Evolutionary conservation across 2,329 filamentous ascomycete genomes (phyloP), one percentile per base, ranked within the genome.

Genomic region (Daldinia sp.): DNA sequence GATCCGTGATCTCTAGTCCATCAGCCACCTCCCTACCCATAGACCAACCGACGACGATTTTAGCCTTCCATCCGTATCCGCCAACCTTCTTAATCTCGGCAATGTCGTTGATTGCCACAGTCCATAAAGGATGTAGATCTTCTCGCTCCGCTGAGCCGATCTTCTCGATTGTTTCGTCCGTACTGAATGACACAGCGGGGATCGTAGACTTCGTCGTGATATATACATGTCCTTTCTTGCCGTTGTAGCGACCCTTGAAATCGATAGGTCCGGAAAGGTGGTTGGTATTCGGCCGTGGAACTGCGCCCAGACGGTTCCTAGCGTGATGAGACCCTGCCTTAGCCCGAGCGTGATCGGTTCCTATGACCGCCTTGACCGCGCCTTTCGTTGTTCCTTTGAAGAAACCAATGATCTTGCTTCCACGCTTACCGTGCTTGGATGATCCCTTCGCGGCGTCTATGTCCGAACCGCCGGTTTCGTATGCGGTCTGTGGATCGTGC

Each of bases 41-140:
- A 0, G 91, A 90, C 92, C 93, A 93, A 0, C 93, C 92, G 0
- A 96, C 91, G 1, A 96, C 86, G 56, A 96, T 81, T 82, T 93
- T 95, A 1, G 89, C 89, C 80, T 96, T 97, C 93, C 93, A 97
- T 0, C 93, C 92, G 39, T 94, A 83, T 0, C 93, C 93, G 4
- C 93, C 93, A 1, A 94, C 82, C 80, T 97, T 97, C 78, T 89
- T 91, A 60, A 97, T 76, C 78, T 94, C 92, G 57, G 78, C 82
- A 51, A 97, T 90, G 15, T 95, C 91, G 0, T 85, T 85, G 3
- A 96, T 86, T 0, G 92, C 85, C 0, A 96, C 83, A 5, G 86
- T 90, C 87, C 92, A 97, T 0, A 87, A 79, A 0, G 92, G 89
- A 26, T 89, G 86, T 4, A 89, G 72, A 20, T 85, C 81, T 12